These are phyloP conservation scores for Fusarium nygamai DNA, from an alignment of 2,329 filamentous ascomycete genomes.

Conservation along the genomic window DNA sequence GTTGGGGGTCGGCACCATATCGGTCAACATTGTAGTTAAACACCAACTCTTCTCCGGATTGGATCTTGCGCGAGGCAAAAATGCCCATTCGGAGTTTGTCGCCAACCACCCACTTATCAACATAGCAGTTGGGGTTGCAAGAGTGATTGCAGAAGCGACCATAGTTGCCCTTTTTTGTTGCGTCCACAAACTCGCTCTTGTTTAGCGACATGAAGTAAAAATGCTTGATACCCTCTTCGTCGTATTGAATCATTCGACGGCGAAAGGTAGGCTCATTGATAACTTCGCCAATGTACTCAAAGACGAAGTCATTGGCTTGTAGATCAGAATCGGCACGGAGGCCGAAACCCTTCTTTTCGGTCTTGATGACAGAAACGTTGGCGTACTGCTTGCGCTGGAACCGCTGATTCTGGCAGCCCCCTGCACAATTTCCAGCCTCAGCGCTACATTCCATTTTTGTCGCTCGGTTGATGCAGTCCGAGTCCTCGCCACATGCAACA, in stretches of 20 bases:
- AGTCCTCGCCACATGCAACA: conserved; percentile 91
- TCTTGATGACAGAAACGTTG: conserved; percentile 93
- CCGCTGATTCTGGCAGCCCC: conserved; percentile 90
- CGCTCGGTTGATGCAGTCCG: conserved; percentile 97
- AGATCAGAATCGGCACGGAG: conserved; percentile 83
- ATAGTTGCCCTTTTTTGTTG: conserved; percentile 94
- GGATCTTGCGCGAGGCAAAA: conserved; percentile 86
- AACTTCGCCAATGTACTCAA: conserved; percentile 98
- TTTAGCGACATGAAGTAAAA: conserved; percentile 99
- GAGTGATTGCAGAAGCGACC: conserved; percentile 99
- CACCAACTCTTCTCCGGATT: conserved; percentile 91
- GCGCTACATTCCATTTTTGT: conserved; percentile 96
- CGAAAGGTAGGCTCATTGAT: conserved; percentile 93
- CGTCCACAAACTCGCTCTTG: conserved; percentile 96
- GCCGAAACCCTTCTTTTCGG: conserved; percentile 96
- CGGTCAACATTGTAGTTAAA: conserved; percentile 99
- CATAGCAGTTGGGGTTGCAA: conserved; percentile 98
- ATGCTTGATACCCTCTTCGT: conserved; percentile 96
- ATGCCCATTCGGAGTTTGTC: conserved; percentile 99
- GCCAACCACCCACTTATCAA: conserved; percentile 99
- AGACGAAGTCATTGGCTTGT: conserved; percentile 89
- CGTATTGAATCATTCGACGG: conserved; percentile 90
- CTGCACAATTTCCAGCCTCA: conserved; percentile 83
- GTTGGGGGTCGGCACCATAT: conserved; percentile 95
- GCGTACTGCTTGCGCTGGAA: conserved; percentile 93